Evolutionary conservation across 2,329 filamentous ascomycete species (phyloP).

Genomic region (Sporothrix sp.): DNA sequence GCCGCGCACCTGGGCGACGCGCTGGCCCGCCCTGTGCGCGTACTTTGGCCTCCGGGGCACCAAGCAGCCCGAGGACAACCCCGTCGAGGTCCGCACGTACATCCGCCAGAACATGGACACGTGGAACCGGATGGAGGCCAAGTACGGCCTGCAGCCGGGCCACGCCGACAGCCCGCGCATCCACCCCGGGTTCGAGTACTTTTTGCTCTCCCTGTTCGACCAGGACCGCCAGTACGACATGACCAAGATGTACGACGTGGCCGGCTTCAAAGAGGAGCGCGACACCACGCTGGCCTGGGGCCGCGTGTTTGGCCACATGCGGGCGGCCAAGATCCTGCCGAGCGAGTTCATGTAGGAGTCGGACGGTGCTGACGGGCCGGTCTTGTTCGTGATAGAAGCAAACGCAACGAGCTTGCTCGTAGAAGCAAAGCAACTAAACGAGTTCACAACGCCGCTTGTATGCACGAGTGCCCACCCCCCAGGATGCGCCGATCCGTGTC

Average conservation of each 20-base stretch:
- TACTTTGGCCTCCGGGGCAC: conserved; percentile 21
- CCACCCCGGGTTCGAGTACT: conserved; percentile 31
- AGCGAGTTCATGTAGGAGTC: not conserved
- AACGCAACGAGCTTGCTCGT: not conserved
- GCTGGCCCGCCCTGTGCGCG: conserved; percentile 20
- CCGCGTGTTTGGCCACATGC: conserved; percentile 31
- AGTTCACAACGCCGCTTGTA: not conserved
- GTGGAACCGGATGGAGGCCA: conserved; percentile 26
- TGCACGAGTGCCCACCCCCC: no score
- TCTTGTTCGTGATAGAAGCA: not conserved
- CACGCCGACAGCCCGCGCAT: conserved; percentile 28
- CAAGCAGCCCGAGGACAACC: conserved; percentile 20
- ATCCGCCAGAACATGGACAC: conserved; percentile 24
- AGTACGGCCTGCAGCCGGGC: conserved; percentile 29
- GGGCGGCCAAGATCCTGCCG: conserved; percentile 11
- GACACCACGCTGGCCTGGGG: conserved; percentile 30
- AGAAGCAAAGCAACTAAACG: not conserved
- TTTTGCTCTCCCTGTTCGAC: conserved; percentile 33
- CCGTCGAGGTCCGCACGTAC: conserved; percentile 26
- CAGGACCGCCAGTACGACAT: conserved; percentile 37
- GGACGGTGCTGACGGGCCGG: not conserved
- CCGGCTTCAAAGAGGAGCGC: conserved; percentile 33
- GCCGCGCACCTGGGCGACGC: conserved; percentile 19
- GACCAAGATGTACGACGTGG: conserved; percentile 30
- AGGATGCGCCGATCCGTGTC: no score